phyloP scores from a whole-genome alignment of 2,329 filamentous ascomycete genomes.

The Emergomyces pasteurianus region DNA sequence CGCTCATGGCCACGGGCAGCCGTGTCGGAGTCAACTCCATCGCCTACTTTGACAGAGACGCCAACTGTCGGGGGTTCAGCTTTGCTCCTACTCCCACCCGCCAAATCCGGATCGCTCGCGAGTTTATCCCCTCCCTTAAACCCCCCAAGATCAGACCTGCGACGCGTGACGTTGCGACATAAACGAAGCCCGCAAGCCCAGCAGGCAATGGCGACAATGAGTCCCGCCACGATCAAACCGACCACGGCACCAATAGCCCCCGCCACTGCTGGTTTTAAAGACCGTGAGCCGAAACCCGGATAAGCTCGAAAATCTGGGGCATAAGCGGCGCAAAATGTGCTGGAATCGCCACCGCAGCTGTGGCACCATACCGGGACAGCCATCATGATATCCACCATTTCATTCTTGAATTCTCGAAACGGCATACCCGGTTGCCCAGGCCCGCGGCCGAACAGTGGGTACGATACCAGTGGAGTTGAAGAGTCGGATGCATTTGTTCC shows the following conservation, averaged over 20 bases:
- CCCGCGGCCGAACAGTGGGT: constrained; percentile 40
- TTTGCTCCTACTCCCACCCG: constrained; percentile 12
- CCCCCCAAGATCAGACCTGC: constrained; percentile 33
- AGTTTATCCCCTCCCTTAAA: constrained; percentile 46
- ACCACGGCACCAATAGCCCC: constrained; percentile 47
- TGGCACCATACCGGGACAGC: constrained; percentile 41
- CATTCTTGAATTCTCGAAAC: constrained; percentile 39
- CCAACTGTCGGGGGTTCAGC: background rate
- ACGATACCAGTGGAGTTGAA: constrained; percentile 26
- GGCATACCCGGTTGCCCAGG: constrained; percentile 35
- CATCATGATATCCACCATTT: constrained; percentile 34
- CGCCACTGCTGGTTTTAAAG: constrained; percentile 34
- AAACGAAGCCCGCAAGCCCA: constrained; percentile 31
- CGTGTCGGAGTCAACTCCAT: background rate
- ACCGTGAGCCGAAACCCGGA: constrained; percentile 7
- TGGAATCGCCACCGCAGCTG: constrained; percentile 31
- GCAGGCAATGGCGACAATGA: constrained; percentile 24
- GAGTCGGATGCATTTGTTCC: constrained; percentile 32
- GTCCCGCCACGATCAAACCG: constrained; percentile 29
- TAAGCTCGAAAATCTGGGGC: constrained; percentile 13
- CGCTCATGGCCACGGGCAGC: constrained; percentile 36
- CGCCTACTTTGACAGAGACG: background rate
- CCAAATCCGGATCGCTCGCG: constrained; percentile 43
- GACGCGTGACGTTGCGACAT: constrained; percentile 21
- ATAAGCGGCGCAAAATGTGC: constrained; percentile 40